phyloP scores from a whole-genome alignment of 179 eudicot species.

The Beta macrorhiza region DNA sequence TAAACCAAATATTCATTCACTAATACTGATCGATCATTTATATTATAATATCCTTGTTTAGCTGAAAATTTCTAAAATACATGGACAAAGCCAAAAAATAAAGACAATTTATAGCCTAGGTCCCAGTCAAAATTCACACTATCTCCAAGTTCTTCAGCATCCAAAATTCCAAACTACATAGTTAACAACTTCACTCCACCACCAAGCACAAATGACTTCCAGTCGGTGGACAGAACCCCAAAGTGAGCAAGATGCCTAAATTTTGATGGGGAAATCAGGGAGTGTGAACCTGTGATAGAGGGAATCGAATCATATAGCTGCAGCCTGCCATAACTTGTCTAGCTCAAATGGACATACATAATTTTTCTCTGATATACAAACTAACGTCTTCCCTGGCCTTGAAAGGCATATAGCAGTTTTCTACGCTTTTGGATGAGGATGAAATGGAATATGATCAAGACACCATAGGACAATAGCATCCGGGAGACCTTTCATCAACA shows the following conservation, averaged over 20 bases:
- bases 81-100: too few species aligned
- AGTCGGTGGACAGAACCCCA: slow-evolving; percentile 63
- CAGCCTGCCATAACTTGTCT: slow-evolving; percentile 57
- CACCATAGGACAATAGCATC: slow-evolving; percentile 84
- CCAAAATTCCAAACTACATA: slow-evolving; percentile 22
- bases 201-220: slow-evolving; percentile 80
- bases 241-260: slow-evolving; percentile 82
- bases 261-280: slow-evolving; percentile 71
- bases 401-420: slow-evolving; percentile 57
- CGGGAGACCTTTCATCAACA: slow-evolving; percentile 78
- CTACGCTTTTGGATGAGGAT: slow-evolving; percentile 77
- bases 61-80: too few species aligned
- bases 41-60: too few species aligned
- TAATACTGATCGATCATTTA: too few species aligned
- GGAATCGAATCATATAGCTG: slow-evolving; percentile 63
- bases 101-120: too few species aligned
- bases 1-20: too few species aligned
- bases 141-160: too few species aligned
- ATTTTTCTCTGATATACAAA: slow-evolving; percentile 46
- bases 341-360: slow-evolving; percentile 87
- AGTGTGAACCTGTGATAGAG: slow-evolving; percentile 68
- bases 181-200: slow-evolving; percentile 87
- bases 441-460: slow-evolving; percentile 75
- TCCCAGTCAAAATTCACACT: too few species aligned
- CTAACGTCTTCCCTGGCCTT: slow-evolving; percentile 70